A percentile compares a stretch with the other conserved stretches of the same genome.
These are phyloP conservation scores for Rhodotorula glutinis DNA, from an alignment of 1,284 basidiomycete species.

Conservation along the genomic window DNA sequence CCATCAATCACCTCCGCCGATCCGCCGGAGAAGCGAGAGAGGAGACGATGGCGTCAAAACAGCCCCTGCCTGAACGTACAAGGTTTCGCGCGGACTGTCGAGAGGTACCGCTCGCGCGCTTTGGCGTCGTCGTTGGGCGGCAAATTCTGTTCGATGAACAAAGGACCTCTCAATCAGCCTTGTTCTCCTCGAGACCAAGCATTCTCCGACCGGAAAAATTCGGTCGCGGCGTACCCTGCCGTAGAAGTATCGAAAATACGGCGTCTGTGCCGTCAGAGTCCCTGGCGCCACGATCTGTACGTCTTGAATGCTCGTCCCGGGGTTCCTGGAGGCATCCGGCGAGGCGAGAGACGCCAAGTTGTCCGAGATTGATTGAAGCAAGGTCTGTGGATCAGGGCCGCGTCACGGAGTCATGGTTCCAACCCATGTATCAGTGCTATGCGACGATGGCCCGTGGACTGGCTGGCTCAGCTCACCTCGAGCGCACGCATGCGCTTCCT, in stretches of 20 bases:
- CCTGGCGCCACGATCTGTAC: conserved; percentile 8
- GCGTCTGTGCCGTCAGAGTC: conserved; percentile 7
- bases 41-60: neutral
- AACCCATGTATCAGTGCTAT: no score
- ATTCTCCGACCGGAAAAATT: neutral
- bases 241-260: conserved; percentile 31
- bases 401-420: no score
- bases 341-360: neutral
- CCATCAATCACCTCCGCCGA: no score
- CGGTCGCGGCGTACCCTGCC: conserved; percentile 14
- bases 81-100: conserved; percentile 2
- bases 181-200: neutral
- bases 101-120: conserved; percentile 24
- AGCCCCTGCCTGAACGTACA: conserved; percentile 6
- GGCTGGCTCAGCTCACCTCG: conserved; percentile 19
- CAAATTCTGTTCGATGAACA: conserved; percentile 12
- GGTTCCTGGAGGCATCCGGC: no score
- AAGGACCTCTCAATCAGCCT: neutral
- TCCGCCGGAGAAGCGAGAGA: no score
- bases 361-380: neutral
- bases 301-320: neutral
- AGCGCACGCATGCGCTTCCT: conserved; percentile 15
- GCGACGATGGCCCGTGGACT: no score
- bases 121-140: conserved; percentile 27
- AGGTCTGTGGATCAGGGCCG: neutral